phyloP scores from a whole-genome alignment of 2,329 filamentous ascomycete species.

The Fusarium pseudoanthophilum region DNA sequence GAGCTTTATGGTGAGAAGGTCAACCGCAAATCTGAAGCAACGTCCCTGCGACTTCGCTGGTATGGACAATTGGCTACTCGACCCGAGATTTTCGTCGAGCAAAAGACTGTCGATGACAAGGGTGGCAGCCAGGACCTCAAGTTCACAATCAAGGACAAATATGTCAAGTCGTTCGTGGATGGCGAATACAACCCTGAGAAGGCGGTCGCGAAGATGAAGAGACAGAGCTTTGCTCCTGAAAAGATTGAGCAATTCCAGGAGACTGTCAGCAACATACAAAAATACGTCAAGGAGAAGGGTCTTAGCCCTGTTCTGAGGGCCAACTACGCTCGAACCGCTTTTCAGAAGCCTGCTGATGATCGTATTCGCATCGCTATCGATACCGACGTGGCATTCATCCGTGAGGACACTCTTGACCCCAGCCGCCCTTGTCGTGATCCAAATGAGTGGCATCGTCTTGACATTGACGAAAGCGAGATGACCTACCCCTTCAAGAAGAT shows the following conservation, averaged over 20 bases:
- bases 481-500: constrained; percentile 88
- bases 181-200: constrained; percentile 94
- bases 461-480: constrained; percentile 86
- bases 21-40: constrained; percentile 76
- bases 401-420: constrained; percentile 78
- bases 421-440: constrained; percentile 91
- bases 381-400: constrained; percentile 89
- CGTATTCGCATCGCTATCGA: constrained; percentile 93
- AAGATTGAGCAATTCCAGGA: constrained; percentile 76
- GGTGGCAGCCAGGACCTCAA: constrained; percentile 81
- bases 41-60: constrained; percentile 90
- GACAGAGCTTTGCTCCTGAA: constrained; percentile 73
- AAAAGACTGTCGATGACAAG: constrained; percentile 84
- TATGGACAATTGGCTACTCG: constrained; percentile 83
- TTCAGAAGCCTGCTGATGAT: constrained; percentile 94
- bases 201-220: constrained; percentile 85
- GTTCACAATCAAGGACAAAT: constrained; percentile 93
- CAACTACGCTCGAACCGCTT: constrained; percentile 93
- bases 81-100: constrained; percentile 86
- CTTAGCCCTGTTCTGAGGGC: constrained; percentile 88
- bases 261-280: constrained; percentile 80
- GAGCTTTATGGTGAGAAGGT: constrained; percentile 89
- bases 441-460: constrained; percentile 87
- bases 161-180: constrained; percentile 86
- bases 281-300: constrained; percentile 79